Base-by-base conservation (phyloP, 108 stramenopile species). In the Pseudonitzschia pungens region DNA sequence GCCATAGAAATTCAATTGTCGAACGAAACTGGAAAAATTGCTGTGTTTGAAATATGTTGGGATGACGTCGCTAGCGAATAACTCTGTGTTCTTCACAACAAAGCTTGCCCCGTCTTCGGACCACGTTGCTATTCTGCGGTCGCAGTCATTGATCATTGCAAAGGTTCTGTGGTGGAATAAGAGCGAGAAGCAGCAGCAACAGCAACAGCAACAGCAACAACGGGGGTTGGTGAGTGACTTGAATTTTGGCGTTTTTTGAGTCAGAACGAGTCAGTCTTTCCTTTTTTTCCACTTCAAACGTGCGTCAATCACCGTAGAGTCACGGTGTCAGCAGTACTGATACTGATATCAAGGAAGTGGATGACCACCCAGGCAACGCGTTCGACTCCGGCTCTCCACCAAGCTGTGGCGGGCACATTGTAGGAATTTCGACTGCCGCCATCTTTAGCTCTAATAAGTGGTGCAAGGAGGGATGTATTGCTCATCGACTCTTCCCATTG, bases 31-130 rank as follows among this genome's bases (percentile, higher is more conserved):
- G 16, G 81, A 77, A 76, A 94, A 96, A 86, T 97, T 96, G 69
- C 88, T 92, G 83, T 97, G 97, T 82, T 97, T 97, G 91, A 97
- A 97, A 62, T 84, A 97, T 50, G 26, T n/a, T 15, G 93, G 93
- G 26, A 97, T 91, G 26, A 89, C 72, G 8, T 89, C 86, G 1
- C 78, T 66, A 12, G 93, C 90, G 68, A 95, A 92, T 3, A 58
- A 55, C 15, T 89, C 88, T 4, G 83, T 81, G 33, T 95, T 88
- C 68, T 95, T 91, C 50, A 95, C 88, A 6, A 89, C 77, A 57
- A 95, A 95, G 21, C 87, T 85, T 18, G 67, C 56, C 33, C 93
- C 94, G 71, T 91, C 90, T 18, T 91, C 84, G 6, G 76, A 87
- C 89, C 90, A 91, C n/a, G 83, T 68, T 44, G 90, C 87, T 65